Base-by-base conservation (phyloP, 73 alveolate species). In the Strombidium stylifer region DNA sequence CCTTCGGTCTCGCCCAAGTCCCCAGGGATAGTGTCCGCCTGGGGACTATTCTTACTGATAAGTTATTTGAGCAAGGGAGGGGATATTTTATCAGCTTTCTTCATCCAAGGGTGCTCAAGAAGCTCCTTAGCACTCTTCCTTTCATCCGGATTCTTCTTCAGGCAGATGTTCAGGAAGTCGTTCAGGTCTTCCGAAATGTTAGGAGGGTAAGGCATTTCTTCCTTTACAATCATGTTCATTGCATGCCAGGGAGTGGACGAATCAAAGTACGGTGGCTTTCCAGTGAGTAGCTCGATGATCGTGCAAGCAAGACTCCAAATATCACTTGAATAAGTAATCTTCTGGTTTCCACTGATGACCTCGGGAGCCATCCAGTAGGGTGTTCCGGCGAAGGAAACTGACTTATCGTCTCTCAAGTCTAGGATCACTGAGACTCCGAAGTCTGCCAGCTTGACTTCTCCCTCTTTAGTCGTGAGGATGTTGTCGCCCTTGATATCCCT, bases 291-390 rank as follows among this genome's bases (percentile, higher is more conserved):
- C 69, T 96, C 98, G 18, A 96, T 86, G 14, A 96, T 94, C 6
- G 98, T 96, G 76, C 99, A 91, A 15, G 97, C 99, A 50, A 96
- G 78, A 4, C 97, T 83, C 98, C 99, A 96, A 8, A 96, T 96
- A 73, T 96, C 99, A 54, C 99, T 93, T 14, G 94, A 76, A 16
- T 94, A 84, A 0, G 98, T 87, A 16, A 93, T 81, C 53, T 85
- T 75, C 3, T 97, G 98, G 41, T 73, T 89, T 82, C 74, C 84
- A 61, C 89, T 98, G 19, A 96, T 92, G 7, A 96, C 97, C 86
- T 96, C 99, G 18, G 98, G 99, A 4, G 99, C 99, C 99, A 96
- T 96, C 95, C 98, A 96, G 72, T 94, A 93, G 18, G 99, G 97
- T 37, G 99, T 93, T 0, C 99, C 99, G 35, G 87, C 97, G 37